phyloP scores from a whole-genome alignment of 495 filamentous ascomycete species.

The Haplographium delicatum region DNA sequence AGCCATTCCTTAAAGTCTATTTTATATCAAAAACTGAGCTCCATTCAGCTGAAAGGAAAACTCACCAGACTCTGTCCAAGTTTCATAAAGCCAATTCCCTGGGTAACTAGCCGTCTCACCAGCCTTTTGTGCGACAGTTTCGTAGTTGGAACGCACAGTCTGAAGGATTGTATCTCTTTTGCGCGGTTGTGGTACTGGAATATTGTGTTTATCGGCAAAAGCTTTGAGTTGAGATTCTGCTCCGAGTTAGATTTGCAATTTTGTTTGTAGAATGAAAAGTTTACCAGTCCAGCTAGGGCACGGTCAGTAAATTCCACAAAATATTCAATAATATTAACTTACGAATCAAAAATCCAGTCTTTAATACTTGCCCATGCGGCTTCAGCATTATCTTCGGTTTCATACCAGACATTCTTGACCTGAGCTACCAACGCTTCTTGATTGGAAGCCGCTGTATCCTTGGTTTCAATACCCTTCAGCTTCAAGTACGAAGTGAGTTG shows the following conservation, averaged over 20 bases:
- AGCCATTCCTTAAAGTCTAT: conserved; percentile 65
- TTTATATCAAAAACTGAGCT: not conserved
- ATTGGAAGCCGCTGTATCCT: conserved; percentile 55
- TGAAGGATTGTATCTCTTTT: conserved; percentile 77
- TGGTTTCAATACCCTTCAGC: conserved; percentile 60
- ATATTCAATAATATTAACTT: conserved; percentile 37
- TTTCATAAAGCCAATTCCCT: conserved; percentile 90
- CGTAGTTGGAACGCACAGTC: conserved; percentile 74
- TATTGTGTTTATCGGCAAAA: conserved; percentile 82
- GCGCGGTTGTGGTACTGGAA: conserved; percentile 76
- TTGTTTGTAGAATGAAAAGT: not conserved
- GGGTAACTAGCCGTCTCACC: conserved; percentile 80
- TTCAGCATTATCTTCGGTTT: conserved; percentile 67
- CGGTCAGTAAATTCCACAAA: conserved; percentile 22
- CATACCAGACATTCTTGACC: conserved; percentile 68
- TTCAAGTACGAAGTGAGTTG: conserved; percentile 62
- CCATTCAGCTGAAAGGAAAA: conserved; percentile 50
- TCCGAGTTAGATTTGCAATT: no score
- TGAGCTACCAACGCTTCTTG: conserved; percentile 61
- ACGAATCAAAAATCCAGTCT: conserved; percentile 95
- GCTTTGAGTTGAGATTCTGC: conserved; percentile 78
- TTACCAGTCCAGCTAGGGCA: conserved; percentile 55
- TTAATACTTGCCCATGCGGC: conserved; percentile 65
- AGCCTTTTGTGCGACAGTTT: conserved; percentile 72
- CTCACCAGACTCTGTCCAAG: conserved; percentile 67